A percentile compares a stretch with the other conserved stretches of the same genome.
Evolutionary conservation across 345 rosid species (phyloP).

Genomic region (Eucalyptus polybractea): DNA sequence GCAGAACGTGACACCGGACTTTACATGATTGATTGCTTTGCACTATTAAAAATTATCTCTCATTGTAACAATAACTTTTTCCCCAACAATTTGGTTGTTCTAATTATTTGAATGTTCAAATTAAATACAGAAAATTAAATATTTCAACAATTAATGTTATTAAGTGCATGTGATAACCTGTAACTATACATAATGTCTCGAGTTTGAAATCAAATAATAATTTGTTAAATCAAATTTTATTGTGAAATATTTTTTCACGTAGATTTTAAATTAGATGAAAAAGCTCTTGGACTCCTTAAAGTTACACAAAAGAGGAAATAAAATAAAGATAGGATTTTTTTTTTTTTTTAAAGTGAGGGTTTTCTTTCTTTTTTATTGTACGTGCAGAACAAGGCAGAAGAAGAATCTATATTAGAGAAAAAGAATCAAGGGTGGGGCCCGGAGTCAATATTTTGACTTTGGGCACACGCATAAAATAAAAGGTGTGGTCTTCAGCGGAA

Average conservation of each 20-base stretch:
- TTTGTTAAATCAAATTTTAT: fast-evolving
- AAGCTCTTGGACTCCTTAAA: no score
- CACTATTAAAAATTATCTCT: background rate
- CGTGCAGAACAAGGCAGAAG: no score
- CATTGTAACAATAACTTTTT: background rate
- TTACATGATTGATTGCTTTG: background rate
- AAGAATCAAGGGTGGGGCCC: no score
- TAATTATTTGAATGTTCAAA: background rate
- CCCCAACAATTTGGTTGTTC: background rate
- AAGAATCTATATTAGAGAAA: no score
- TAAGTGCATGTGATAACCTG: background rate
- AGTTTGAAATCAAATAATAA: fast-evolving
- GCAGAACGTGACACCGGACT: background rate
- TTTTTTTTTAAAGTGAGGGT: no score
- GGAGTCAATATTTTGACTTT: no score
- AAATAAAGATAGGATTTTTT: no score
- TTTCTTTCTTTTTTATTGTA: no score
- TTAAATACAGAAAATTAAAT: background rate
- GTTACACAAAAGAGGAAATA: fast-evolving
- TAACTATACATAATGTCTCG: fast-evolving
- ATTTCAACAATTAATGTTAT: background rate
- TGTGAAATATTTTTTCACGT: no score
- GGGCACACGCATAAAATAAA: no score
- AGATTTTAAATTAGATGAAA: no score
- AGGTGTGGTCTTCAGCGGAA: no score